Evolutionary conservation across 1,284 basidiomycete genomes (phyloP).

Genomic region (Pyrrhoderma noxium): DNA sequence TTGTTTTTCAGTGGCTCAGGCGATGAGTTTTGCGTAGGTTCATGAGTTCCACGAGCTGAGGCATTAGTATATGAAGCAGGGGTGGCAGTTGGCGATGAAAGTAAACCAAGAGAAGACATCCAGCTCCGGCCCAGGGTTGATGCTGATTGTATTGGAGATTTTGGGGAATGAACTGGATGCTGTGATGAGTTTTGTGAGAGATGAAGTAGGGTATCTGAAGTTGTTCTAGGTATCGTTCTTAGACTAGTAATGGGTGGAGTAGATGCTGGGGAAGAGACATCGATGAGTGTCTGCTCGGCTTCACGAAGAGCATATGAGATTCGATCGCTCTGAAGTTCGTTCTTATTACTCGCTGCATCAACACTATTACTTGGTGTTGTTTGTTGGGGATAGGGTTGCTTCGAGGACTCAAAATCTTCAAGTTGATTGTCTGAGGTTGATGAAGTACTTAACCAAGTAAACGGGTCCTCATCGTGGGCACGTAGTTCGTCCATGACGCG

Average conservation of each 20-base stretch:
- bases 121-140: slow-evolving; percentile 19
- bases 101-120: slow-evolving; percentile 21
- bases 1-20: not conserved
- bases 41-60: slow-evolving; percentile 4
- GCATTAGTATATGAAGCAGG: slow-evolving; percentile 12
- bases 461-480: slow-evolving; percentile 56
- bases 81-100: slow-evolving; percentile 10
- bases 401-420: too few species aligned
- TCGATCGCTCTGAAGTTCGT: not conserved
- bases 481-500: slow-evolving; percentile 56
- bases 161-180: slow-evolving; percentile 5
- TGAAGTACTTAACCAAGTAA: slow-evolving; percentile 41
- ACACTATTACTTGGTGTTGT: not conserved
- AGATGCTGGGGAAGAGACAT: slow-evolving; percentile 4
- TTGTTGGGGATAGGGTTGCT: too few species aligned
- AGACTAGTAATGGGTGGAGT: slow-evolving; percentile 2
- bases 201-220: slow-evolving; percentile 14
- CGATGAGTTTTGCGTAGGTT: not conserved
- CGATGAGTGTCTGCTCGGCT: slow-evolving; percentile 11
- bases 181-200: slow-evolving; percentile 4
- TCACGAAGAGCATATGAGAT: slow-evolving; percentile 1
- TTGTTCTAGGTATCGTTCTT: not conserved
- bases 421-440: too few species aligned
- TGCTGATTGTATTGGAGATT: slow-evolving; percentile 7
- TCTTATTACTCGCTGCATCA: not conserved